Evolutionary conservation across 2,329 filamentous ascomycete genomes (phyloP).

Genomic region (Aspergillus fumigatiaffinis): DNA sequence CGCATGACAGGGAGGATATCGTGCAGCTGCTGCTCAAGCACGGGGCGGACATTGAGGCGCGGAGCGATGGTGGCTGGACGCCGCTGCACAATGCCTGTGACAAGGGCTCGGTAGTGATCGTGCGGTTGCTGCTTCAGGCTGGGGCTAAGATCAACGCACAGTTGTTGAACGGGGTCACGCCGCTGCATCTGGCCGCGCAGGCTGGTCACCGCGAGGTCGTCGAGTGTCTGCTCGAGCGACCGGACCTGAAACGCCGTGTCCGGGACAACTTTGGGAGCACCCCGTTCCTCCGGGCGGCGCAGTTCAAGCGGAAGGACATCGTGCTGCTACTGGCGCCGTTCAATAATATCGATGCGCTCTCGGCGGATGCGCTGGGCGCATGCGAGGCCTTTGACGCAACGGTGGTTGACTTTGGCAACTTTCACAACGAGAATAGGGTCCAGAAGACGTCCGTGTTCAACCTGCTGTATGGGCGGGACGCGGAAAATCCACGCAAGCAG

Average conservation of each 20-base stretch:
- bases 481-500: conserved; percentile 43
- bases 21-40: conserved; percentile 40
- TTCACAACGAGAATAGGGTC: conserved; percentile 42
- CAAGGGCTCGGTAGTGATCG: conserved; percentile 45
- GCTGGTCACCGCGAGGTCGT: conserved; percentile 37
- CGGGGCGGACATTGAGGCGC: conserved; percentile 46
- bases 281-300: conserved; percentile 38
- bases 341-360: conserved; percentile 34
- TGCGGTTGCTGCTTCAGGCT: conserved; percentile 39
- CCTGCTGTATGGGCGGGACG: conserved; percentile 50
- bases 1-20: conserved; percentile 39
- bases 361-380: conserved; percentile 41
- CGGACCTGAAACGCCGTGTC: conserved; percentile 28
- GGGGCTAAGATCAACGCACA: conserved; percentile 37
- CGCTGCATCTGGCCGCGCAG: conserved; percentile 40
- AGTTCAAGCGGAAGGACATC: conserved; percentile 36
- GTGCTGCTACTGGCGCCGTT: conserved; percentile 34
- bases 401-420: conserved; percentile 51
- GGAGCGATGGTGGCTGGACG: conserved; percentile 51
- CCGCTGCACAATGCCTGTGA: conserved; percentile 53
- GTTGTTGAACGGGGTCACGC: conserved; percentile 36
- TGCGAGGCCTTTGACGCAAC: conserved; percentile 51
- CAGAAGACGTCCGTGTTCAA: conserved; percentile 49
- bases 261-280: conserved; percentile 40
- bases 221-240: conserved; percentile 30